A percentile compares a stretch with the other conserved stretches of the same genome.
Evolutionary conservation across 345 rosid species (phyloP).

Genomic region (Dipteronia dyeriana): DNA sequence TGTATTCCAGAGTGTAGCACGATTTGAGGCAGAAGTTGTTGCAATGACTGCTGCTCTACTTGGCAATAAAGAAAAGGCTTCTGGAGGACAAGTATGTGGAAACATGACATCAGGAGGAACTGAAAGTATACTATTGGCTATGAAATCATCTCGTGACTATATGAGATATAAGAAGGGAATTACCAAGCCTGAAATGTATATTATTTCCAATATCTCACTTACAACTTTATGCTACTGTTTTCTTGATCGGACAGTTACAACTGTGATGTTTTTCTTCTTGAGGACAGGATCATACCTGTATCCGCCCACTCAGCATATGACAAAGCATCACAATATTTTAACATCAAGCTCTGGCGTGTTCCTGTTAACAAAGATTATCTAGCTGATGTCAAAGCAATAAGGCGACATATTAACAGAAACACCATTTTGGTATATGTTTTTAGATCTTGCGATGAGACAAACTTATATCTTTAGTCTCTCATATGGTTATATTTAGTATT

Average conservation of each 20-base stretch:
- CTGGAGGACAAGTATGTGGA: slow-evolving; percentile 89
- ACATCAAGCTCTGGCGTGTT: slow-evolving; percentile 90
- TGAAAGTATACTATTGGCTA: slow-evolving; percentile 90
- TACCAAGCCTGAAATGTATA: slow-evolving; percentile 84
- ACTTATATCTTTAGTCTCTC: neutral
- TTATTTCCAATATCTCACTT: slow-evolving; percentile 7
- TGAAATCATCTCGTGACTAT: slow-evolving; percentile 93
- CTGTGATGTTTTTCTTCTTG: slow-evolving; percentile 21
- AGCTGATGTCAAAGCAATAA: slow-evolving; percentile 83
- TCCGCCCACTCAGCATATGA: slow-evolving; percentile 98
- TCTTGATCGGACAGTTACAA: slow-evolving; percentile 5
- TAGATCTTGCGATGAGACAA: slow-evolving; percentile 3
- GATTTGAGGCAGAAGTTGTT: slow-evolving; percentile 92
- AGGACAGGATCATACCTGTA: slow-evolving; percentile 85
- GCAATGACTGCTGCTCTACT: slow-evolving; percentile 94
- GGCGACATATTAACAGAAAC: slow-evolving; percentile 63
- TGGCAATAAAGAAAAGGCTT: slow-evolving; percentile 67
- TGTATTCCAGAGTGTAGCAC: slow-evolving; percentile 80
- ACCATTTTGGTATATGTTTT: slow-evolving; percentile 73
- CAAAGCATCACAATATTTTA: slow-evolving; percentile 95
- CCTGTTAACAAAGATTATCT: slow-evolving; percentile 76
- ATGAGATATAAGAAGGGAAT: slow-evolving; percentile 88
- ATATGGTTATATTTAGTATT: neutral
- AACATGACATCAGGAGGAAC: slow-evolving; percentile 99
- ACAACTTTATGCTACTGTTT: slow-evolving; percentile 8